Conservation (phyloP, 2,329 filamentous ascomycete genomes). For the Colletotrichum lupini region DNA sequence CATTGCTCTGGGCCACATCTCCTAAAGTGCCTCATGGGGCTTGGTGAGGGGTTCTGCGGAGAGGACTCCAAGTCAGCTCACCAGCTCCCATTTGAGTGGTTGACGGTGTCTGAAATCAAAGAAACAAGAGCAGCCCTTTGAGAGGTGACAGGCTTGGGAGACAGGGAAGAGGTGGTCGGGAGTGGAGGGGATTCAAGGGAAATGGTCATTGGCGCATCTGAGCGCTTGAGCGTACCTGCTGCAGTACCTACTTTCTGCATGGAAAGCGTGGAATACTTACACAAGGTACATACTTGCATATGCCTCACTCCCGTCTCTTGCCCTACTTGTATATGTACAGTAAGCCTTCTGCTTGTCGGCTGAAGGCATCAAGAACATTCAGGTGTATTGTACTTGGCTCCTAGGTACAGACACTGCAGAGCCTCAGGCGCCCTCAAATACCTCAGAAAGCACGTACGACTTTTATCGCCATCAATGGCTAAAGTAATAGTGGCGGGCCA, state of each 20-base stretch:
- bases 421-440: background rate
- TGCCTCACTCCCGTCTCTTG: background rate
- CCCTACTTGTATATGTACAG: too few relatives aligned
- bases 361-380: background rate
- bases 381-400: background rate
- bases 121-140: conserved; percentile 1
- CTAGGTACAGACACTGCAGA: background rate
- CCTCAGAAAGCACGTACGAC: background rate
- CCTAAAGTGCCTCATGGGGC: background rate
- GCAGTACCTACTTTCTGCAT: background rate
- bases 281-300: background rate
- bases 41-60: background rate
- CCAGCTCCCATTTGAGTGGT: conserved; percentile 18
- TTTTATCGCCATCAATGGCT: background rate
- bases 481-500: background rate
- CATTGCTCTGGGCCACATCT: conserved; percentile 10
- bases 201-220: conserved; percentile 6
- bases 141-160: conserved; percentile 22
- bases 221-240: background rate
- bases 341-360: background rate
- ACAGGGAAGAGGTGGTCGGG: conserved; percentile 24
- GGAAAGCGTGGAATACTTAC: background rate
- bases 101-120: background rate
- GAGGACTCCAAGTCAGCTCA: conserved; percentile 1
- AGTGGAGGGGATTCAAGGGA: background rate